These are phyloP conservation scores for Apiospora aurea DNA, from an alignment of 2,329 filamentous ascomycete genomes.

Conservation along the genomic window DNA sequence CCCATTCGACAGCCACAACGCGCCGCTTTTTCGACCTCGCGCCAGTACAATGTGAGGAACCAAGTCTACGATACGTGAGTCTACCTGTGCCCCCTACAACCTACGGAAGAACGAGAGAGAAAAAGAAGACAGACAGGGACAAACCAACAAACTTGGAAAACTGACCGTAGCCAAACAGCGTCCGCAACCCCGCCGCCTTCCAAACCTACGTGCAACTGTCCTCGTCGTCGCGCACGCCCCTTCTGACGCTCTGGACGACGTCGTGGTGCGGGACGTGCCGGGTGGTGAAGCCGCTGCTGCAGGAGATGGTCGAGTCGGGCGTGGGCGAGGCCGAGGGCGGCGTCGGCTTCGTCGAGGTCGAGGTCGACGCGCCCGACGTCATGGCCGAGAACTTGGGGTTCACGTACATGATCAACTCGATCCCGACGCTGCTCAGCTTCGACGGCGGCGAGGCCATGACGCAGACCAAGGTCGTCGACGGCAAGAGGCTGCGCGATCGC, in stretches of 20 bases:
- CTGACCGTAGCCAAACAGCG: slow-evolving; percentile 38
- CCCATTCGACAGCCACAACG: slow-evolving; percentile 24
- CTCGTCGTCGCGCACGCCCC: slow-evolving; percentile 58
- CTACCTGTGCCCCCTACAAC: neutral
- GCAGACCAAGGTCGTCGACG: slow-evolving; percentile 57
- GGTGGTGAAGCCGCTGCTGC: slow-evolving; percentile 56
- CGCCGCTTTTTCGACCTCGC: slow-evolving; percentile 40
- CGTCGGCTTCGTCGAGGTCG: slow-evolving; percentile 60
- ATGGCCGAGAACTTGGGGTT: slow-evolving; percentile 56
- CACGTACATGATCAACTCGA: slow-evolving; percentile 64
- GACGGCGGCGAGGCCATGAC: slow-evolving; percentile 60
- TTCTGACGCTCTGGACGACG: slow-evolving; percentile 68
- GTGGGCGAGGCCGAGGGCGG: slow-evolving; percentile 63
- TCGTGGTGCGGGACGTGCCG: slow-evolving; percentile 64
- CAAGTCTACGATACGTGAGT: slow-evolving; percentile 51
- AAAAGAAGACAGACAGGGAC: neutral
- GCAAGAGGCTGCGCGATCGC: slow-evolving; percentile 54
- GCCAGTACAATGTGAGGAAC: slow-evolving; percentile 42
- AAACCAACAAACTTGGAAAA: no score
- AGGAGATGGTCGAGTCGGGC: slow-evolving; percentile 55
- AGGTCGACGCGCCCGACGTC: slow-evolving; percentile 65
- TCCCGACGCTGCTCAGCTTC: slow-evolving; percentile 66
- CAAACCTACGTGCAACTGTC: slow-evolving; percentile 63
- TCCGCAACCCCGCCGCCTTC: slow-evolving; percentile 62
- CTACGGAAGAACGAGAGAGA: neutral